Percentiles rank a stretch among this genome's conserved stretches.
Evolutionary conservation across 306 rosid species (phyloP).

Genomic region (Gillenia trifoliata): DNA sequence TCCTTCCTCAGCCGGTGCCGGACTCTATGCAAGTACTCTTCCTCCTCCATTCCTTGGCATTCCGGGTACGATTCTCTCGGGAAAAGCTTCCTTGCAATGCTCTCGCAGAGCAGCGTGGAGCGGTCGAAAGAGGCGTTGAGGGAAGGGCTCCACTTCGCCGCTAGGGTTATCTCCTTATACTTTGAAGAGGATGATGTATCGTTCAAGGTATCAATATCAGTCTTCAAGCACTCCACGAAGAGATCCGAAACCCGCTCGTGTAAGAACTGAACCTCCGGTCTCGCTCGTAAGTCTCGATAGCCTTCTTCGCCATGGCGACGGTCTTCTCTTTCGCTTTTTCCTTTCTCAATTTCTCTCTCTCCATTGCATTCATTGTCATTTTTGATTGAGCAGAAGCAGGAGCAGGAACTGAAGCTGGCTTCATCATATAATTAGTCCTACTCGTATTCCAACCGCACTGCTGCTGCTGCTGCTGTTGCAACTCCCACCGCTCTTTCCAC

Average conservation of each 20-base stretch:
- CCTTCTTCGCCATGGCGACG: constrained; percentile 51
- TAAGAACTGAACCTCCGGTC: constrained; percentile 36
- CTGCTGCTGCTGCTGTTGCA: background rate
- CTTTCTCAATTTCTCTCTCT: constrained; percentile 15
- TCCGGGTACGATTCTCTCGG: constrained; percentile 36
- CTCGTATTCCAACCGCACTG: too few species aligned
- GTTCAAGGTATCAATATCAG: constrained; percentile 41
- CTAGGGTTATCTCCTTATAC: constrained; percentile 38
- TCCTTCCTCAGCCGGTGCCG: constrained; percentile 64
- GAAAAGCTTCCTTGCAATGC: constrained; percentile 54
- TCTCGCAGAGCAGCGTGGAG: constrained; percentile 52
- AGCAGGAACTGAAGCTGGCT: too few species aligned
- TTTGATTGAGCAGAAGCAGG: too few species aligned
- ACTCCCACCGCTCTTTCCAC: constrained; percentile 15
- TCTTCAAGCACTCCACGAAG: constrained; percentile 46
- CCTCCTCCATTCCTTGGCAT: constrained; percentile 55
- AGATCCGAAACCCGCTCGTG: constrained; percentile 48
- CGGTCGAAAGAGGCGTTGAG: constrained; percentile 62
- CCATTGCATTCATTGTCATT: background rate
- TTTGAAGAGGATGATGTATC: background rate
- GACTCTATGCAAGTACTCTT: constrained; percentile 59
- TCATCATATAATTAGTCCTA: too few species aligned
- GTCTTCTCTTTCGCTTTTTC: constrained; percentile 37
- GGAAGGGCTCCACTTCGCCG: constrained; percentile 80
- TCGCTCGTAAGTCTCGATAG: constrained; percentile 21